Percentiles rank a stretch among this genome's conserved stretches.
Conservation (phyloP, 768 basidiomycete species). For the Pseudohyphozyma bogoriensis region DNA sequence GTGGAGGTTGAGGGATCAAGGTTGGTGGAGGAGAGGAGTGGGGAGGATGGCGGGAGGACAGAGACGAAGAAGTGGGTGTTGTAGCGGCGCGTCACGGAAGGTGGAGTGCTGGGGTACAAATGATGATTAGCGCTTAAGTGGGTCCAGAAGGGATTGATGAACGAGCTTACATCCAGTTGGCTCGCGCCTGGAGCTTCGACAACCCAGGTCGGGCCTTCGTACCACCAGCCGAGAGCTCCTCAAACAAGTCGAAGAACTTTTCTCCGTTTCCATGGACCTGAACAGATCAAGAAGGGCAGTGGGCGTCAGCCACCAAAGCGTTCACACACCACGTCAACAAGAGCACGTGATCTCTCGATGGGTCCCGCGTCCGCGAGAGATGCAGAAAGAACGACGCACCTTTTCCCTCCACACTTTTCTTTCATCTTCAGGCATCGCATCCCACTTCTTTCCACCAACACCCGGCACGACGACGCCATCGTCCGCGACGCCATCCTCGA, state of each 20-base stretch:
- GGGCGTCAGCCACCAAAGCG: too few species aligned
- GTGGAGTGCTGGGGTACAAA: conserved; percentile 12
- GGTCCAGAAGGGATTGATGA: not conserved
- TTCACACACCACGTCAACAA: not conserved
- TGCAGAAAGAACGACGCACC: not conserved
- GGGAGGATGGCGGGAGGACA: conserved; percentile 7
- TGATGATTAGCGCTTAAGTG: not conserved
- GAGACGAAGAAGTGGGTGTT: conserved; percentile 31
- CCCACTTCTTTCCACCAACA: conserved; percentile 6
- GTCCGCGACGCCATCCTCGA: not conserved
- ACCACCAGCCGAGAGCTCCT: not conserved
- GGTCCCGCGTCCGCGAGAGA: too few species aligned
- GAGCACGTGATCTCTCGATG: not conserved
- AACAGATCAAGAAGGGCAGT: too few species aligned
- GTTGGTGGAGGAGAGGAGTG: not conserved
- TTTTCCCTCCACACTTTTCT: conserved; percentile 19
- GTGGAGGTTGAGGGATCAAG: not conserved
- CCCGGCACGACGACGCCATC: too few species aligned
- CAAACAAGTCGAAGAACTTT: conserved; percentile 8
- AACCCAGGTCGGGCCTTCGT: not conserved
- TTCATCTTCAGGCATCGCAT: not conserved
- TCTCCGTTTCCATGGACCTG: conserved; percentile 7
- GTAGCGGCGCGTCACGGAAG: conserved; percentile 18
- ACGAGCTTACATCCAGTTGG: conserved; percentile 16
- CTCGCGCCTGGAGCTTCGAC: conserved; percentile 6